A percentile compares a stretch with the other conserved stretches of the same genome.
These are phyloP conservation scores for Polygonum aviculare DNA, from an alignment of 148 eudicot species.

Conservation along the genomic window DNA sequence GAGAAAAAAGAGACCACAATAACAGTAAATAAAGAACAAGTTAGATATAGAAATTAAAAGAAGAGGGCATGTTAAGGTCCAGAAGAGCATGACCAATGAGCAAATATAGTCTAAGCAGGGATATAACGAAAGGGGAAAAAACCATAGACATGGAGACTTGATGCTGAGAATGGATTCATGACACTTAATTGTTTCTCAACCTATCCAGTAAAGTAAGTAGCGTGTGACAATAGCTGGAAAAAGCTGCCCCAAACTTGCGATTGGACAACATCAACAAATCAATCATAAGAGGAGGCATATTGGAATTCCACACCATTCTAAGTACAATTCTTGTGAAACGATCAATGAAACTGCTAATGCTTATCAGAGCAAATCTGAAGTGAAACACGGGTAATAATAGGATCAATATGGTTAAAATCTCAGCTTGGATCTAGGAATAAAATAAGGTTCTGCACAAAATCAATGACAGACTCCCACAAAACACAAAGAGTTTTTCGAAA, in stretches of 20 bases:
- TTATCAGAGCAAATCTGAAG: neutral
- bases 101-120: neutral
- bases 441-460: neutral
- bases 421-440: neutral
- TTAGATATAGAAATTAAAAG: neutral
- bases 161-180: neutral
- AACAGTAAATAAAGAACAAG: neutral
- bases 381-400: too few relatives aligned
- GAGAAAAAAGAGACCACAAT: neutral
- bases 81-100: neutral
- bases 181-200: neutral
- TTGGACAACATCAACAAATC: neutral
- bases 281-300: neutral
- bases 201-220: neutral
- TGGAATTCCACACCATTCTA: neutral
- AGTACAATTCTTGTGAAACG: too few relatives aligned
- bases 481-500: neutral
- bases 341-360: neutral
- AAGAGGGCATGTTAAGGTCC: neutral
- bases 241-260: neutral
- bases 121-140: neutral
- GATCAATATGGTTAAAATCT: neutral
- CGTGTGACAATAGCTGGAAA: neutral
- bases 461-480: neutral
- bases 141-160: neutral